Evolutionary conservation across 2,329 filamentous ascomycete genomes (phyloP).

Genomic region (Venturia effusa): DNA sequence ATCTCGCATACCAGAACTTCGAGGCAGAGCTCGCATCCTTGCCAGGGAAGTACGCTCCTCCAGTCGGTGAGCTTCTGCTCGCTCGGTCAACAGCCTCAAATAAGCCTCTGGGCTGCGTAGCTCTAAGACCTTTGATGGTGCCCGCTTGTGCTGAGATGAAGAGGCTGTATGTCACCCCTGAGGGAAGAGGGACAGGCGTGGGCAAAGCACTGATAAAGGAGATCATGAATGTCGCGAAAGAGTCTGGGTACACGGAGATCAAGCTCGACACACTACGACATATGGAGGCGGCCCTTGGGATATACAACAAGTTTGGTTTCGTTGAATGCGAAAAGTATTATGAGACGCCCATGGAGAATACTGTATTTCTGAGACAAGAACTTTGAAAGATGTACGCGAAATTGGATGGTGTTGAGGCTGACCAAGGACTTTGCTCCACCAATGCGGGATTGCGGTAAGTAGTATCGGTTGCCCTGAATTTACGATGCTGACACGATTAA

Average conservation of each 20-base stretch:
- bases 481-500: not conserved
- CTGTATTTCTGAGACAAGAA: conserved; percentile 35
- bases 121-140: conserved; percentile 31
- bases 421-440: not conserved
- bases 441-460: not conserved
- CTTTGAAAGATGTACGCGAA: not conserved
- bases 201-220: conserved; percentile 37
- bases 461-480: not conserved
- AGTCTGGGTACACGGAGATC: conserved; percentile 41
- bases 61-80: conserved; percentile 39
- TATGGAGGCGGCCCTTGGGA: conserved; percentile 39
- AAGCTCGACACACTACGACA: conserved; percentile 44
- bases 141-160: conserved; percentile 40
- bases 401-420: not conserved
- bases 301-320: conserved; percentile 44
- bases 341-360: conserved; percentile 42
- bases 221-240: conserved; percentile 34
- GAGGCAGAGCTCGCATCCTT: conserved; percentile 39
- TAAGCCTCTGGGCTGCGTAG: conserved; percentile 39
- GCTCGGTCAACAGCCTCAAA: conserved; percentile 23
- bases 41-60: conserved; percentile 42
- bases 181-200: conserved; percentile 38
- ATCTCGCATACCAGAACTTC: conserved; percentile 48
- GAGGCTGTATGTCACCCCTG: conserved; percentile 41
- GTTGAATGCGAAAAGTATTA: conserved; percentile 43